Conservation (phyloP, 192 early-diverging fungal genomes). For the Chytriomyces confervae region DNA sequence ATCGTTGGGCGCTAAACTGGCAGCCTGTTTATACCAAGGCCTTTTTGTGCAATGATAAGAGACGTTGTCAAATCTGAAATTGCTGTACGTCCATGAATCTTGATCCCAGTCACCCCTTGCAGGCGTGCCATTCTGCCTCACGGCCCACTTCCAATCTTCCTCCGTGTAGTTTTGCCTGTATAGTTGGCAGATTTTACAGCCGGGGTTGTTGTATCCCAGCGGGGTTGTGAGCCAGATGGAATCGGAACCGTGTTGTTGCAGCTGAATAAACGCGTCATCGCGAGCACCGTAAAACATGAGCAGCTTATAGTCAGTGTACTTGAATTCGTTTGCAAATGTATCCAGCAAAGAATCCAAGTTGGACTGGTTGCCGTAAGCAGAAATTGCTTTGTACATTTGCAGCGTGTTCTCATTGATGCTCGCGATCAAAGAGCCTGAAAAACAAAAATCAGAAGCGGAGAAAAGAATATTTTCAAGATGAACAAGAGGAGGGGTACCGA, state of each 20-base stretch:
- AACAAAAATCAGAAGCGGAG: too few species aligned
- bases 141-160: not conserved
- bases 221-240: not conserved
- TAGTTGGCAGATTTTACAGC: not conserved
- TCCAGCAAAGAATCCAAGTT: not conserved
- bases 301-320: not conserved
- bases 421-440: not conserved
- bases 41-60: not conserved
- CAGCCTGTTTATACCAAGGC: slow-evolving; percentile 2
- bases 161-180: not conserved
- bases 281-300: not conserved
- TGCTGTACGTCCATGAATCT: not conserved
- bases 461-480: too few species aligned
- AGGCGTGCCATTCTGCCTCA: not conserved
- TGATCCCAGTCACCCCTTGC: slow-evolving; percentile 7
- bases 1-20: not conserved
- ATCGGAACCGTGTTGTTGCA: not conserved
- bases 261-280: not conserved
- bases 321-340: not conserved
- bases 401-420: not conserved
- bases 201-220: not conserved
- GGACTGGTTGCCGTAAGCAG: not conserved
- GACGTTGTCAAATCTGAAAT: not conserved
- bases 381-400: not conserved
- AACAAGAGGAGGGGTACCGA: not conserved